A percentile compares a stretch with the other conserved stretches of the same genome.
phyloP scores from a whole-genome alignment of 2,329 filamentous ascomycete genomes.

The Conoideocrella luteorostrata region DNA sequence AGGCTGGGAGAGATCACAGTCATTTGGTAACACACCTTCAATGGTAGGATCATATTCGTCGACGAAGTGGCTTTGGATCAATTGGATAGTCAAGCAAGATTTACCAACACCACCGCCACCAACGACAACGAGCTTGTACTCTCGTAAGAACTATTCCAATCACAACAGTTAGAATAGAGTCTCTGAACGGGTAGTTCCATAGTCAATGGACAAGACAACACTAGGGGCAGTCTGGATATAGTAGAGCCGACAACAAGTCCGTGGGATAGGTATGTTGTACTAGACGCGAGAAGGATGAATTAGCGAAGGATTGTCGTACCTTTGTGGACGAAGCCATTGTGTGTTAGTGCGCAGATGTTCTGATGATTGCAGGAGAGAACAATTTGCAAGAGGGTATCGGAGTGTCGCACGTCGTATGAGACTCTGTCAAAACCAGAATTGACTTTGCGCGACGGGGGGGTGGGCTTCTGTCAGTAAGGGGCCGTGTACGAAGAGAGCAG shows the following conservation, averaged over 20 bases:
- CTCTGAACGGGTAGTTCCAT: neutral
- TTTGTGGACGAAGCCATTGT: constrained; percentile 31
- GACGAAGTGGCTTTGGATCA: constrained; percentile 94
- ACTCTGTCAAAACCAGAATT: constrained; percentile 9
- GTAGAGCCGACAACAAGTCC: no score
- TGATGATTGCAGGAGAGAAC: constrained; percentile 3
- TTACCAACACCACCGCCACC: constrained; percentile 98
- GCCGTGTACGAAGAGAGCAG: constrained; percentile 2
- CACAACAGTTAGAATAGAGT: neutral
- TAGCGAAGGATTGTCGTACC: constrained; percentile 17
- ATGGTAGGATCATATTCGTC: constrained; percentile 99
- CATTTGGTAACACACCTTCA: constrained; percentile 58
- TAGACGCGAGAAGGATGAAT: neutral
- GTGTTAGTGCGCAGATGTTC: neutral
- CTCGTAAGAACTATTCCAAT: constrained; percentile 64
- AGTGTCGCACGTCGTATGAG: constrained; percentile 9
- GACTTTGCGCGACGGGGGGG: constrained; percentile 12
- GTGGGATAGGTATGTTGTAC: no score
- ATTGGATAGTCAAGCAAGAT: constrained; percentile 97
- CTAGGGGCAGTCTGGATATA: no score
- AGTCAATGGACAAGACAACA: no score
- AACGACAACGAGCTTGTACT: constrained; percentile 95
- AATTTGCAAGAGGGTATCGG: constrained; percentile 1
- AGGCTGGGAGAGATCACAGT: no score
- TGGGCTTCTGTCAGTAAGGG: constrained; percentile 5